Conservation (phyloP, 108 stramenopile genomes). For the Conticribra guillardii region DNA sequence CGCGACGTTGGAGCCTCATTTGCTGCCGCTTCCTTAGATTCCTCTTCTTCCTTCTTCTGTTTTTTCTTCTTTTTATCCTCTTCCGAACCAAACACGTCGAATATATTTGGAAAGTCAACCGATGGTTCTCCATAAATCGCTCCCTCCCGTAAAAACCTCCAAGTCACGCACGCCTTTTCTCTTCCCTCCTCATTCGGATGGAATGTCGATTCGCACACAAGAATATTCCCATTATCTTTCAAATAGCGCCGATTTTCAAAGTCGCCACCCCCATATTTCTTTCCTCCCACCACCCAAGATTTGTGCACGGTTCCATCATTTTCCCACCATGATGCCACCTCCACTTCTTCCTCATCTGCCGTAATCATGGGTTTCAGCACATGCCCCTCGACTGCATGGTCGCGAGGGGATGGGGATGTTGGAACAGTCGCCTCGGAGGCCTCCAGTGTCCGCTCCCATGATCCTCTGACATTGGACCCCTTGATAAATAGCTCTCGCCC, state of each 20-base stretch:
- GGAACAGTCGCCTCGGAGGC: conserved; percentile 30
- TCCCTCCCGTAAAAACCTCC: conserved; percentile 50
- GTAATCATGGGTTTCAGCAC: conserved; percentile 54
- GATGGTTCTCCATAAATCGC: conserved; percentile 48
- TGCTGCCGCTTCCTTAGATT: neutral
- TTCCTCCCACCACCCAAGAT: conserved; percentile 77
- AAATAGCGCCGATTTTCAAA: conserved; percentile 80
- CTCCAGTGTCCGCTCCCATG: conserved; percentile 78
- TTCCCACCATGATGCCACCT: conserved; percentile 86
- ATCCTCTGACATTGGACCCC: conserved; percentile 73
- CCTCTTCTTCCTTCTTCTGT: conserved; percentile 32
- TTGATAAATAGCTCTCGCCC: conserved; percentile 64
- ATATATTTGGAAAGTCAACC: conserved; percentile 42
- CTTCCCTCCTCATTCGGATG: conserved; percentile 58
- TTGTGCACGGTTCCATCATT: conserved; percentile 66
- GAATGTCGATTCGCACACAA: conserved; percentile 77
- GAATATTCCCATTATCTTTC: conserved; percentile 51
- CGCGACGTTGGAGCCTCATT: conserved; percentile 6
- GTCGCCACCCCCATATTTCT: conserved; percentile 75
- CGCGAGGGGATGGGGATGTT: neutral
- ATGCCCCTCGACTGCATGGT: conserved; percentile 43
- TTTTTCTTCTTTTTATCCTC: neutral
- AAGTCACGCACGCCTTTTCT: conserved; percentile 44
- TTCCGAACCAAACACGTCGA: conserved; percentile 27
- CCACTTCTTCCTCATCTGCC: conserved; percentile 72